phyloP scores from a whole-genome alignment of 768 basidiomycete genomes.

The Royoungia palumana region DNA sequence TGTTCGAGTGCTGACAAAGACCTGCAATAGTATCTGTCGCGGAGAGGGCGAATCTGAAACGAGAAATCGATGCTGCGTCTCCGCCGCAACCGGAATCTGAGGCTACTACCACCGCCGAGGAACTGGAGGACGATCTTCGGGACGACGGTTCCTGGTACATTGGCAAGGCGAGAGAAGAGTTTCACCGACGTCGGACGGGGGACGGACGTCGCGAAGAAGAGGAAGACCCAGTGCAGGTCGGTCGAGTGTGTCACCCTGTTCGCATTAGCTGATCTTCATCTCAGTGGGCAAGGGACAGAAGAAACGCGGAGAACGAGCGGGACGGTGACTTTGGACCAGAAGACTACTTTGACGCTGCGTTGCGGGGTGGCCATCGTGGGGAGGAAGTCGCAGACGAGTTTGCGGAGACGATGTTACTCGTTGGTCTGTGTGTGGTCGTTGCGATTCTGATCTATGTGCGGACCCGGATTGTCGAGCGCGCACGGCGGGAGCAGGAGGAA shows the following conservation, averaged over 20 bases:
- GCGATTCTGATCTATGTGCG: slow-evolving; percentile 76
- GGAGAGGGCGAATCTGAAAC: slow-evolving; percentile 20
- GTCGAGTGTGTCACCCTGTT: slow-evolving; percentile 13
- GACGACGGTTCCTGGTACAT: slow-evolving; percentile 76
- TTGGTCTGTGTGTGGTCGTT: slow-evolving; percentile 68
- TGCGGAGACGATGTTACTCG: slow-evolving; percentile 74
- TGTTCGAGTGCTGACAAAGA: slow-evolving; percentile 6
- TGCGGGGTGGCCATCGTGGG: slow-evolving; percentile 57
- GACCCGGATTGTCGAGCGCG: slow-evolving; percentile 70
- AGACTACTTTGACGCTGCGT: slow-evolving; percentile 72
- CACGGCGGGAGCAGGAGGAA: slow-evolving; percentile 59
- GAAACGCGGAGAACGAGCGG: slow-evolving; percentile 67
- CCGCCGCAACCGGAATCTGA: slow-evolving; percentile 2
- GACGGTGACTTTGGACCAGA: slow-evolving; percentile 78
- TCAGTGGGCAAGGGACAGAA: slow-evolving; percentile 76
- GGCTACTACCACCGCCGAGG: slow-evolving; percentile 18
- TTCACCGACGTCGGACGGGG: slow-evolving; percentile 51
- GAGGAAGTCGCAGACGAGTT: slow-evolving; percentile 71
- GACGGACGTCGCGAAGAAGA: slow-evolving; percentile 47
- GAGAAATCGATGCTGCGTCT: slow-evolving; percentile 25
- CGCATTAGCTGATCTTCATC: slow-evolving; percentile 8
- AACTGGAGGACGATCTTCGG: slow-evolving; percentile 27
- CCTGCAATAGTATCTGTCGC: slow-evolving; percentile 19
- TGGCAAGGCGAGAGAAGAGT: slow-evolving; percentile 79
- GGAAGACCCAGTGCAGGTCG: slow-evolving; percentile 70